Evolutionary conservation across 345 rosid genomes (phyloP), one percentile per base, ranked within the genome.

Genomic region (Gossypium thurberi): DNA sequence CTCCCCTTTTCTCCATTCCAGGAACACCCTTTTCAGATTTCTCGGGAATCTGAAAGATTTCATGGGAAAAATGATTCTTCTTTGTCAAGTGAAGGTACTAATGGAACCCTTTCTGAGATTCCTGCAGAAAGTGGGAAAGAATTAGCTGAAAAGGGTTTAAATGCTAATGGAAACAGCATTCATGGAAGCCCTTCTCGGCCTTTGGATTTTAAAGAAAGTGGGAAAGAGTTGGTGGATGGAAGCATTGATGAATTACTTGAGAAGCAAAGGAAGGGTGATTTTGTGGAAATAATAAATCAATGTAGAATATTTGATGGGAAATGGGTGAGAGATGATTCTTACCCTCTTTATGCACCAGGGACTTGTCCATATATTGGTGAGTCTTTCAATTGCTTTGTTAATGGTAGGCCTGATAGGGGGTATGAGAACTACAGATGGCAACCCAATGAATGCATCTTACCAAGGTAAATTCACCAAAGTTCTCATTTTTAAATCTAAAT

Each of bases 311-410:
- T 77, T 79, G 84, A 78, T 33, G 89, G 89, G 69, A 64, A 66
- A 66, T 85, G 89, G 89, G 85, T 75, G 51, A 69, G 47, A 43
- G 85, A 85, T 77, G 78, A 80, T 8, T 71, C 75, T 5, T 78
- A 80, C 64, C 89, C 87, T 13, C 78, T 81, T 42, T 85, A 75
- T 78, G 11, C 50, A 18, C 80, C 79, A 11, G 85, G 83, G n/a
- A 66, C 85, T 55, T 85, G 87, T 68, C 81, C 87, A n/a, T 56
- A 68, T 71, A 78, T 85, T 37, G 89, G 77, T 61, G 84, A 82
- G 77, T 76, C 82, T 40, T 86, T 86, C 80, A 61, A 82, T 71
- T 86, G 85, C 73, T 74, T 76, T 55, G 13, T 77, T 43, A 82
- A 86, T 72, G 85, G 87, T 17, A 79, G 87, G 71, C 80, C 81